Evolutionary conservation across 2,329 filamentous ascomycete species (phyloP), one percentile per base, ranked within the genome.

Genomic region (Fusarium buxicola): DNA sequence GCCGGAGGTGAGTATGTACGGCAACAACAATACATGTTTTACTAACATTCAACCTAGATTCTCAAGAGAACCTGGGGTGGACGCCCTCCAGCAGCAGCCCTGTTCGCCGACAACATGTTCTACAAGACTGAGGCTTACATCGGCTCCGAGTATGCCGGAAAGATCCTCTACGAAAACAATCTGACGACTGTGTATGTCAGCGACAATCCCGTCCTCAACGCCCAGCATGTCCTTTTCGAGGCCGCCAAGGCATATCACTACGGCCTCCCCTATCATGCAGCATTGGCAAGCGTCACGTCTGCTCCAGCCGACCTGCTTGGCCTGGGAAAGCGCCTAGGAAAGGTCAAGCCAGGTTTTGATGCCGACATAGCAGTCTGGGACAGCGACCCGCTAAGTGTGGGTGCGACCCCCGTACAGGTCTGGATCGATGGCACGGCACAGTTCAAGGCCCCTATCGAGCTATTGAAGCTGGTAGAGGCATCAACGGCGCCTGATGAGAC

Each of bases 21-120:
- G 6, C 3, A 8, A 25, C 8, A 5, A 10, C 7, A 11, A 1
- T 2, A 5, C 15, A 38, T 15, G 2, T 16, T 12, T 5, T 27
- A 13, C 60, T 68, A 60, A 69, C 25, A 5, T 3, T 1, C 9
- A 0, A 5, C 11, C 4, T 25, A 82, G 80, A 83, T 87, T 24
- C 76, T 87, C 4, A 86, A 85, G 68, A 80, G 84, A 44, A 82
- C 82, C 1, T 87, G 80, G 75, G 84, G 85, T 12, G 81, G 79
- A 11, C 78, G 79, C 1, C 73, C 83, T 13, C 84, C 83, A n/a
- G 84, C 81, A 4, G 83, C 80, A 13, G 88, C 84, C n/a, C 76
- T 90, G 4, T 91, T 91, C 66, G 88, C 89, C 9, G 88, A 91
- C 69, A 89, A 88, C 71, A 90, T 90, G 85, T 89, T 85, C 72